Evolutionary conservation across 768 basidiomycete genomes (phyloP).

Genomic region (Suillus occidentalis): DNA sequence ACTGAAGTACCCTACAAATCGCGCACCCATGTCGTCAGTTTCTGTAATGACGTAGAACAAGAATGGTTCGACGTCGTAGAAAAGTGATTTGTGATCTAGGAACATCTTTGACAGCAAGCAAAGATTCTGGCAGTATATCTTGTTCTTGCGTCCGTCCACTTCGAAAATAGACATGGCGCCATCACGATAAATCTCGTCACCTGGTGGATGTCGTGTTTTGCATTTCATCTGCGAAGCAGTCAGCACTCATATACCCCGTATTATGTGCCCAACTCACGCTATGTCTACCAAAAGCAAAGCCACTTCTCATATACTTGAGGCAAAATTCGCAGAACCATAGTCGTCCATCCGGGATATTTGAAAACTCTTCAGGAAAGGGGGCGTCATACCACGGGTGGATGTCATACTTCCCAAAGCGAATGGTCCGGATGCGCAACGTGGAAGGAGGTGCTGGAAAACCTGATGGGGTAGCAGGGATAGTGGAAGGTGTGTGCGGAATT

Average conservation of each 20-base stretch:
- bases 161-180: constrained; percentile 89
- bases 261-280: constrained; percentile 49
- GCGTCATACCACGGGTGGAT: constrained; percentile 99
- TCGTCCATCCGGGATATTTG: constrained; percentile 85
- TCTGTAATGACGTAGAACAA: constrained; percentile 98
- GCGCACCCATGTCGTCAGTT: constrained; percentile 82
- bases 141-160: constrained; percentile 97
- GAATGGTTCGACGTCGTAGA: constrained; percentile 99
- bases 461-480: constrained; percentile 30
- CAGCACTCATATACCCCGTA: constrained; percentile 12
- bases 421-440: constrained; percentile 74
- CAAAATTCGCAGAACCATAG: constrained; percentile 99
- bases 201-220: constrained; percentile 91
- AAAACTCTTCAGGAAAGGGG: constrained; percentile 97
- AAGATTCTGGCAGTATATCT: constrained; percentile 99
- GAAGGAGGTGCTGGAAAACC: constrained; percentile 29
- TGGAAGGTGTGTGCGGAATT: constrained; percentile 34
- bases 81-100: constrained; percentile 96
- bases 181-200: constrained; percentile 97
- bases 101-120: constrained; percentile 99
- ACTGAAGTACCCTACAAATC: constrained; percentile 97
- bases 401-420: constrained; percentile 88
- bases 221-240: constrained; percentile 75
- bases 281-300: constrained; percentile 83
- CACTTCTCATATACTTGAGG: constrained; percentile 95